These are phyloP conservation scores for Dothidotthia symphoricarpi DNA, from an alignment of 2,329 filamentous ascomycete genomes.

Conservation along the genomic window DNA sequence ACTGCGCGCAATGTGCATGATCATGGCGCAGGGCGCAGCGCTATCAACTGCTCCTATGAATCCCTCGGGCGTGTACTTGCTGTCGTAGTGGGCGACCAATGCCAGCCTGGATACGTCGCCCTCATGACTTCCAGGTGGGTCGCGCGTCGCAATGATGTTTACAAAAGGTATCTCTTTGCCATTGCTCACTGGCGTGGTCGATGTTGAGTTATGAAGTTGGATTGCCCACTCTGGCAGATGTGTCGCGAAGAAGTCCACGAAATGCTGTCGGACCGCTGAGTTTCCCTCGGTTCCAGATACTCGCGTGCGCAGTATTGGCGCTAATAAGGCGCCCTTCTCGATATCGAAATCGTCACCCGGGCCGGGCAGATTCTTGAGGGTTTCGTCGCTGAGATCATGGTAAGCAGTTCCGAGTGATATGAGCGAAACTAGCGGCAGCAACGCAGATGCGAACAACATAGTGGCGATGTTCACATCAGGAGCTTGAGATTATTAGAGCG, in stretches of 20 bases:
- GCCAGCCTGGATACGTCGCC: slow-evolving; percentile 82
- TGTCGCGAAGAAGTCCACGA: slow-evolving; percentile 75
- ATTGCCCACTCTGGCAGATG: slow-evolving; percentile 79
- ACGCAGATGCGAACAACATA: slow-evolving; percentile 19
- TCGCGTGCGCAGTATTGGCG: slow-evolving; percentile 82
- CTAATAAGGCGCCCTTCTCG: slow-evolving; percentile 69
- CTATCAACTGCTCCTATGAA: slow-evolving; percentile 95
- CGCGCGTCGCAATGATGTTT: slow-evolving; percentile 85
- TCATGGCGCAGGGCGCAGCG: slow-evolving; percentile 89
- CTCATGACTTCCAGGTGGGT: slow-evolving; percentile 73
- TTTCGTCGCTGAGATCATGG: slow-evolving; percentile 68
- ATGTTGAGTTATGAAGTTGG: slow-evolving; percentile 83
- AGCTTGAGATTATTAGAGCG: no score
- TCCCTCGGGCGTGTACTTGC: slow-evolving; percentile 72
- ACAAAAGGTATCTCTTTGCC: slow-evolving; percentile 74
- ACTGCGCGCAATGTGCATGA: slow-evolving; percentile 79
- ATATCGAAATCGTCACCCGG: slow-evolving; percentile 78
- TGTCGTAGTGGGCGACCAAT: slow-evolving; percentile 93
- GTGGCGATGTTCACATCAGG: slow-evolving; percentile 15
- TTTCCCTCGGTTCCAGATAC: slow-evolving; percentile 84
- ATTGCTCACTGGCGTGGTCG: slow-evolving; percentile 74
- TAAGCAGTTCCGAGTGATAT: slow-evolving; percentile 49
- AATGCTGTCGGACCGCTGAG: slow-evolving; percentile 73
- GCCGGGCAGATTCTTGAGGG: slow-evolving; percentile 68
- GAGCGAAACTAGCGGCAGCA: slow-evolving; percentile 25